Evolutionary conservation across 768 basidiomycete species (phyloP).

Genomic region (Hygrophoropsis aurantiaca): DNA sequence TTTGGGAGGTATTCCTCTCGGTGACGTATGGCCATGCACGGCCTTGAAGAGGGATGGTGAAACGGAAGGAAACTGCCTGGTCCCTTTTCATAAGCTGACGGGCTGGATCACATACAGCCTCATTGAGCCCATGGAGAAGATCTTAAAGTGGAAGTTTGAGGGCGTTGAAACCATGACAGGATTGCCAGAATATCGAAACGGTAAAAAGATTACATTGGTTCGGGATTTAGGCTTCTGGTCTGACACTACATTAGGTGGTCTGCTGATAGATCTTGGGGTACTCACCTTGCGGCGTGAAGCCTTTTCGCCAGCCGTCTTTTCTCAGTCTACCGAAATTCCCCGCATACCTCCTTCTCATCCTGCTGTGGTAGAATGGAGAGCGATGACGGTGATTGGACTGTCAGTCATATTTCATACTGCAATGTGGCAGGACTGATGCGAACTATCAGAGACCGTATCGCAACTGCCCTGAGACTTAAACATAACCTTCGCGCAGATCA

Average conservation of each 20-base stretch:
- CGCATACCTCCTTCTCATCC: conserved; percentile 75
- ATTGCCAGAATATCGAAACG: conserved; percentile 93
- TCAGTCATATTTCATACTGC: conserved; percentile 37
- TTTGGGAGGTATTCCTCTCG: conserved; percentile 70
- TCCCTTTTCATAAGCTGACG: conserved; percentile 96
- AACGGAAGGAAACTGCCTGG: conserved; percentile 64
- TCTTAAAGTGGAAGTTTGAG: conserved; percentile 79
- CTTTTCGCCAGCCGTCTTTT: conserved; percentile 48
- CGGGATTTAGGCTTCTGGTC: background rate
- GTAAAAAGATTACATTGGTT: conserved; percentile 34
- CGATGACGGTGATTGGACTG: conserved; percentile 93
- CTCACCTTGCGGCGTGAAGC: conserved; percentile 61
- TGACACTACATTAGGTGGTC: conserved; percentile 57
- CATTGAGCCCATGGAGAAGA: conserved; percentile 76
- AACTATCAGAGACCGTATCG: conserved; percentile 73
- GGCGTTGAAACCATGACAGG: conserved; percentile 87
- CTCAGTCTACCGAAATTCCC: conserved; percentile 47
- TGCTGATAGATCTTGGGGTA: conserved; percentile 83
- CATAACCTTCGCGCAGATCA: conserved; percentile 49
- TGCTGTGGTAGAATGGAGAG: conserved; percentile 94
- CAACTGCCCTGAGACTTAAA: conserved; percentile 61
- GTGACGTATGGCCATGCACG: conserved; percentile 92
- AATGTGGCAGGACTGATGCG: conserved; percentile 4
- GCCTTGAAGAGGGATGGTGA: conserved; percentile 36
- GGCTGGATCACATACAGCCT: conserved; percentile 93